phyloP scores from a whole-genome alignment of 306 rosid species.

The Echinosophora koreensis region DNA sequence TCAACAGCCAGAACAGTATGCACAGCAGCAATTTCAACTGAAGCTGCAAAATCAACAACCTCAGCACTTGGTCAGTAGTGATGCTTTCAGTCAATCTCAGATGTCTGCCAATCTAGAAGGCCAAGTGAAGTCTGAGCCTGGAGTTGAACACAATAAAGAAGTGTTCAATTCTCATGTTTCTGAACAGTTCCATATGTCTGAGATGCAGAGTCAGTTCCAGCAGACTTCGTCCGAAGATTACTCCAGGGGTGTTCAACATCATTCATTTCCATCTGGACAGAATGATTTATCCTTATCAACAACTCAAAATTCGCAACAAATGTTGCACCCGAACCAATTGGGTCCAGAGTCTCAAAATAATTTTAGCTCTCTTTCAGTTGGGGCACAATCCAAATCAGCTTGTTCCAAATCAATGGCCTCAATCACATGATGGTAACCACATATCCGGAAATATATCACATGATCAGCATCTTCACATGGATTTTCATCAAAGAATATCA shows the following conservation, averaged over 20 bases:
- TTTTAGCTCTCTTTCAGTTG: constrained; percentile 69
- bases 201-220: constrained; percentile 81
- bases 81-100: constrained; percentile 72
- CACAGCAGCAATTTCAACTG: constrained; percentile 65
- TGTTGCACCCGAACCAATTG: constrained; percentile 61
- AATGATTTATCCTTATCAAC: constrained; percentile 64
- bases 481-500: constrained; percentile 60
- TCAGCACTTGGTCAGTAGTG: constrained; percentile 67
- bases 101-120: constrained; percentile 62
- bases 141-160: constrained; percentile 70
- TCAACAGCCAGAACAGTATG: constrained; percentile 73
- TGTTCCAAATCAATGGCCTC: constrained; percentile 53
- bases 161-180: constrained; percentile 60
- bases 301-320: constrained; percentile 73
- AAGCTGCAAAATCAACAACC: constrained; percentile 74
- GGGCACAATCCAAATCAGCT: constrained; percentile 66
- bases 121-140: constrained; percentile 78
- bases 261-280: constrained; percentile 63
- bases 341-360: constrained; percentile 74
- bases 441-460: constrained; percentile 45
- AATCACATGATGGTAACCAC: constrained; percentile 52
- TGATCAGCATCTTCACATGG: constrained; percentile 54
- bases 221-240: constrained; percentile 66
- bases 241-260: constrained; percentile 66
- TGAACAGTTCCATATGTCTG: constrained; percentile 75